Conservation (phyloP, 495 filamentous ascomycete species). For the Lentithecium fluviatile region DNA sequence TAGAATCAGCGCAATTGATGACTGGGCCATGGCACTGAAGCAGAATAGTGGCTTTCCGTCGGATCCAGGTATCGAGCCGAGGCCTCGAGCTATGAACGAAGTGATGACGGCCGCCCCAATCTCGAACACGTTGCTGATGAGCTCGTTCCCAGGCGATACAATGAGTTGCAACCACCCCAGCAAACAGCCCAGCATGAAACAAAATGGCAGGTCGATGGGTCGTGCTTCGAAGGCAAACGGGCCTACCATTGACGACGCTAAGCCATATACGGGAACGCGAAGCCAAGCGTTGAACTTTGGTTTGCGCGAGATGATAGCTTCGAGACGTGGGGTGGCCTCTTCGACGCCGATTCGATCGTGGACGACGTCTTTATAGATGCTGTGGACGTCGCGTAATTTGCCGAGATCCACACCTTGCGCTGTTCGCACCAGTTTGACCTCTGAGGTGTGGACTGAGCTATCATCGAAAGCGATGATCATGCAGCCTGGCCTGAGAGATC, state of each 20-base stretch:
- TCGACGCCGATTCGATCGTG: conserved; percentile 85
- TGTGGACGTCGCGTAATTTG: conserved; percentile 77
- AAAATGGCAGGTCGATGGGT: conserved; percentile 82
- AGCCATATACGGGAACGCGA: conserved; percentile 77
- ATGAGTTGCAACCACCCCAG: conserved; percentile 81
- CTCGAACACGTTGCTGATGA: conserved; percentile 89
- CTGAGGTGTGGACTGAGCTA: conserved; percentile 81
- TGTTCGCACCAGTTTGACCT: conserved; percentile 81
- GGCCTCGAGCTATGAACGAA: conserved; percentile 83
- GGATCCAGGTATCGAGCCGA: conserved; percentile 67
- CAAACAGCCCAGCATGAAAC: conserved; percentile 79
- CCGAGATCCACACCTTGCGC: conserved; percentile 80
- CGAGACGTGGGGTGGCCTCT: conserved; percentile 70
- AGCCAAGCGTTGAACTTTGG: conserved; percentile 68
- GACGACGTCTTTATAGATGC: conserved; percentile 90
- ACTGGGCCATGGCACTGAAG: conserved; percentile 89
- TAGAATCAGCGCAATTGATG: conserved; percentile 86
- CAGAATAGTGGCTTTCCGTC: conserved; percentile 71
- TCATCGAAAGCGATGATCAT: conserved; percentile 98
- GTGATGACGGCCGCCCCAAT: conserved; percentile 82
- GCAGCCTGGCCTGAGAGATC: no score
- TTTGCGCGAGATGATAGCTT: conserved; percentile 61
- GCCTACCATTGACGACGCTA: conserved; percentile 74
- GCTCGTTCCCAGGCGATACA: conserved; percentile 72
- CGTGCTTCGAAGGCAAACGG: conserved; percentile 90